Percentiles rank a stretch among this genome's conserved stretches.
Conservation (phyloP, 148 eudicot species). For the Camellia lanceoleosa region DNA sequence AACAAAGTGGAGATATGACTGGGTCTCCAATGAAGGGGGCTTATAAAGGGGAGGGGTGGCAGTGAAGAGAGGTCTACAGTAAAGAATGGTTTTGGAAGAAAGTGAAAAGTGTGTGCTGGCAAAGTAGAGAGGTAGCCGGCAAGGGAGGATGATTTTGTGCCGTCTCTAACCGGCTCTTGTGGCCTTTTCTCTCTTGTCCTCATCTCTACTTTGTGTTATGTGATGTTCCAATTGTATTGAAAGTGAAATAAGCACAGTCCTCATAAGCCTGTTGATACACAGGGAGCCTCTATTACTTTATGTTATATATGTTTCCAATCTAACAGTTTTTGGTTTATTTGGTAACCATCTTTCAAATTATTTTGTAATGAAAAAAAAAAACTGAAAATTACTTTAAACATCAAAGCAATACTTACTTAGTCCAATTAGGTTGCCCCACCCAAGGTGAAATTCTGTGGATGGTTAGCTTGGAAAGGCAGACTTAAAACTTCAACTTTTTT, state of each 20-base stretch:
- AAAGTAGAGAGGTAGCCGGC: background rate
- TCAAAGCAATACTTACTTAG: no score
- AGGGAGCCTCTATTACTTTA: background rate
- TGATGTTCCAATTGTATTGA: background rate
- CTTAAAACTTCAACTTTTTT: no score
- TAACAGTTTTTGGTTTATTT: background rate
- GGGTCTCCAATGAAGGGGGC: slow-evolving; percentile 21
- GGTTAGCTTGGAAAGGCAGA: no score
- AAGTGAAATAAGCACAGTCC: background rate
- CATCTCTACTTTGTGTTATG: slow-evolving; percentile 4
- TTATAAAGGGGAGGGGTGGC: slow-evolving; percentile 3
- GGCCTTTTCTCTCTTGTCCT: slow-evolving; percentile 14
- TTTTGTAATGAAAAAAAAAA: background rate
- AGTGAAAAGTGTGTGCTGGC: background rate
- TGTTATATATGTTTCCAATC: background rate
- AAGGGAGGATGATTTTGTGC: background rate
- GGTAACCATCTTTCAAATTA: background rate
- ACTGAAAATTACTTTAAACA: no score
- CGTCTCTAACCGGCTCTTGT: slow-evolving; percentile 13
- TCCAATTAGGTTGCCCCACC: no score
- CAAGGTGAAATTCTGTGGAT: no score
- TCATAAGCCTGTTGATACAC: background rate
- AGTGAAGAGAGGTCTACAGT: background rate
- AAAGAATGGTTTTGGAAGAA: slow-evolving; percentile 4
- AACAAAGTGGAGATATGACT: slow-evolving; percentile 15